These are phyloP conservation scores for Colletotrichum eleusines DNA, from an alignment of 2,329 filamentous ascomycete species.

Conservation along the genomic window DNA sequence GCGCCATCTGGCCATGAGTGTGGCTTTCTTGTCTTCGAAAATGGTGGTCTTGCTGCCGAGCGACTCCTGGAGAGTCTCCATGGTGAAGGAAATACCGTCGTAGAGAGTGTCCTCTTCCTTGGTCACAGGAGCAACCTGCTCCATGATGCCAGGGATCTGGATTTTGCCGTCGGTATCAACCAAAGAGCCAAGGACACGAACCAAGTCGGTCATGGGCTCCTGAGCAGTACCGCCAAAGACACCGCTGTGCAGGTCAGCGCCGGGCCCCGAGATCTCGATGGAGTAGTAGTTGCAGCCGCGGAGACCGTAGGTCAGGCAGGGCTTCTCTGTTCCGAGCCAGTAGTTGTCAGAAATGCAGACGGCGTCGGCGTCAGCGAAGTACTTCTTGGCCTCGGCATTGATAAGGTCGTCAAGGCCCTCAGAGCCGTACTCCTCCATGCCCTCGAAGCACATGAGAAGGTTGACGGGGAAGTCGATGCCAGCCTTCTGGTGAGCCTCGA, in stretches of 20 bases:
- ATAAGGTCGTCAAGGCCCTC: constrained; percentile 97
- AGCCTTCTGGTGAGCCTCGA: constrained; percentile 96
- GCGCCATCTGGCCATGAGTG: constrained; percentile 96
- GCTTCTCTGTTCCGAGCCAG: constrained; percentile 99
- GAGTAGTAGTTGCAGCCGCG: constrained; percentile 99
- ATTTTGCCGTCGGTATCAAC: constrained; percentile 95
- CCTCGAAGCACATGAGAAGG: constrained; percentile 98
- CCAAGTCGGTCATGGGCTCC: constrained; percentile 97
- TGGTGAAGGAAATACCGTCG: constrained; percentile 90
- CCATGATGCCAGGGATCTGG: constrained; percentile 90
- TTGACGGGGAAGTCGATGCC: constrained; percentile 97
- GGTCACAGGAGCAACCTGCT: constrained; percentile 91
- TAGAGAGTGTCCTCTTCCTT: constrained; percentile 91
- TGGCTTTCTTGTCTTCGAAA: constrained; percentile 87
- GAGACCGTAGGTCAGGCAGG: constrained; percentile 96
- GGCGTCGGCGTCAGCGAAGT: constrained; percentile 94
- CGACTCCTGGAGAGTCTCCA: constrained; percentile 94
- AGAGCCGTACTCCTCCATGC: constrained; percentile 99
- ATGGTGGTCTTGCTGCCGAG: constrained; percentile 91
- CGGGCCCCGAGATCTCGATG: constrained; percentile 89
- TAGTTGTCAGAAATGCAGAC: constrained; percentile 99
- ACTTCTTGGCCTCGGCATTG: constrained; percentile 88
- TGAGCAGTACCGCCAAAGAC: constrained; percentile 97
- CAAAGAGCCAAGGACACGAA: constrained; percentile 82
- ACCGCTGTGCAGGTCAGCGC: constrained; percentile 93